Percentiles rank a stretch among this genome's conserved stretches.
Conservation (phyloP, 2,329 filamentous ascomycete genomes). For the Cercospora beticola region DNA sequence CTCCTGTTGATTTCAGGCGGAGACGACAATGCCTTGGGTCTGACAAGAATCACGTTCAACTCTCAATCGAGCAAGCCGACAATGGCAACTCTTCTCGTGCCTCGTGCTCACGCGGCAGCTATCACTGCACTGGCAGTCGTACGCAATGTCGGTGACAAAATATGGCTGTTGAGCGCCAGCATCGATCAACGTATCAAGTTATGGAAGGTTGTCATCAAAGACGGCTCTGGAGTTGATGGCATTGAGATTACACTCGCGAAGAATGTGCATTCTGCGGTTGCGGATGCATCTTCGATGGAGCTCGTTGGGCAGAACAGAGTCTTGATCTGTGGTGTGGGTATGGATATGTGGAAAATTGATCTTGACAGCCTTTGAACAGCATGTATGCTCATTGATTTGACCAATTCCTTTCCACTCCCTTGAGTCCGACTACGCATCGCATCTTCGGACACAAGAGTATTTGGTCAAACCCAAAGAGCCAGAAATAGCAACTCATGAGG, state of each 20-base stretch:
- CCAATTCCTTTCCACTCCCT: background rate
- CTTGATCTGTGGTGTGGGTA: slow-evolving; percentile 51
- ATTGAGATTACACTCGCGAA: slow-evolving; percentile 37
- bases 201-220: slow-evolving; percentile 43
- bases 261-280: slow-evolving; percentile 50
- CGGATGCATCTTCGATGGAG: slow-evolving; percentile 56
- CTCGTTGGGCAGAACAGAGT: slow-evolving; percentile 29
- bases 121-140: slow-evolving; percentile 58
- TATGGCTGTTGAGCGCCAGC: slow-evolving; percentile 36
- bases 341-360: slow-evolving; percentile 44
- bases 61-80: background rate
- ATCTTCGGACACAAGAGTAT: background rate
- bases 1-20: slow-evolving; percentile 71
- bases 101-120: slow-evolving; percentile 68
- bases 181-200: slow-evolving; percentile 52
- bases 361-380: background rate
- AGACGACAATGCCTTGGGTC: slow-evolving; percentile 78
- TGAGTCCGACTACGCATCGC: background rate
- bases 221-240: slow-evolving; percentile 26
- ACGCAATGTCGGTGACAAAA: background rate
- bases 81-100: slow-evolving; percentile 45
- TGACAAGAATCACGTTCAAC: slow-evolving; percentile 45
- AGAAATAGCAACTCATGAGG: background rate
- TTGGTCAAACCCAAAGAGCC: background rate
- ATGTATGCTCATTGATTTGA: background rate